Evolutionary conservation across 164 flowering plant species (phyloP).

Genomic region (Vitis vinifera): DNA sequence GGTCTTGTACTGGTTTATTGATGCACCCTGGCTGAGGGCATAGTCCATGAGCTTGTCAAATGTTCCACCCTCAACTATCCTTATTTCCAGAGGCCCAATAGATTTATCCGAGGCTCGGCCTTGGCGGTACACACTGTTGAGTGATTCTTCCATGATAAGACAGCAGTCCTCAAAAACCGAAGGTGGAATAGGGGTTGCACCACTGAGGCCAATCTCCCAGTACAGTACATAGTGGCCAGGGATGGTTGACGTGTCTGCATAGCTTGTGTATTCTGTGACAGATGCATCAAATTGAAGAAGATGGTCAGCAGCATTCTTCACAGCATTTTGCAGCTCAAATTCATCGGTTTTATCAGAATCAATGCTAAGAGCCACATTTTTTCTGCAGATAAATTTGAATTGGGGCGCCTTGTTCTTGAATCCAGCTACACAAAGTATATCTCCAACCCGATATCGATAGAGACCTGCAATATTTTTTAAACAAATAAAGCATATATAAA

Average conservation of each 20-base stretch:
- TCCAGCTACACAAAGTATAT: slow-evolving; percentile 61
- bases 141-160: slow-evolving; percentile 50
- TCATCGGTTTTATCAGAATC: slow-evolving; percentile 72
- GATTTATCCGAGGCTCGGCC: slow-evolving; percentile 58
- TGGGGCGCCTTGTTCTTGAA: slow-evolving; percentile 74
- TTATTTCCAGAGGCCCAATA: slow-evolving; percentile 69
- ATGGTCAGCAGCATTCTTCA: slow-evolving; percentile 41
- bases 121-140: slow-evolving; percentile 68
- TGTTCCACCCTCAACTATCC: slow-evolving; percentile 55
- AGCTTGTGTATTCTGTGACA: slow-evolving; percentile 62
- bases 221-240: slow-evolving; percentile 70
- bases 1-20: slow-evolving; percentile 72
- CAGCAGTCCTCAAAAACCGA: slow-evolving; percentile 56
- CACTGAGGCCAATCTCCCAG: slow-evolving; percentile 50
- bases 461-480: slow-evolving; percentile 36
- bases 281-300: slow-evolving; percentile 45
- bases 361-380: slow-evolving; percentile 63
- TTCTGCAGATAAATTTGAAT: slow-evolving; percentile 59
- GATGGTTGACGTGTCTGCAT: slow-evolving; percentile 54
- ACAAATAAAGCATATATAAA: slow-evolving; percentile 8
- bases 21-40: slow-evolving; percentile 61
- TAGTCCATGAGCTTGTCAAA: slow-evolving; percentile 72
- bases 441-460: slow-evolving; percentile 70
- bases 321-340: slow-evolving; percentile 59
- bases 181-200: slow-evolving; percentile 23